Base-by-base conservation (phyloP, 2,329 filamentous ascomycete species). In the Neofusicoccum sp. region DNA sequence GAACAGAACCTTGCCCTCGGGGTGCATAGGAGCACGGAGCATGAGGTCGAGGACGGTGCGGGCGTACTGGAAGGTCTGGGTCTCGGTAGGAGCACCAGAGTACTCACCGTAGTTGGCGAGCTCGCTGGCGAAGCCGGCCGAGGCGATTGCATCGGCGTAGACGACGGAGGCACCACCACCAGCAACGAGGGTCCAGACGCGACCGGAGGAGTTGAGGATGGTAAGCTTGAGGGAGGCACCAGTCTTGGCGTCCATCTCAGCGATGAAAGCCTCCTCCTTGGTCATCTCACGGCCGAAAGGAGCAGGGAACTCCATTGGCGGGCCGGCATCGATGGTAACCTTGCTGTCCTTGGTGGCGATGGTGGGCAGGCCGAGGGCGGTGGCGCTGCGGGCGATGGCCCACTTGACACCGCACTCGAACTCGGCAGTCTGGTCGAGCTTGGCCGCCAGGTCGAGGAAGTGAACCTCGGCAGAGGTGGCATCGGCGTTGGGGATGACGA, bases 71-170 rank as follows among this genome's bases (percentile, higher is more conserved):
- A 92, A 99, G 66, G 95, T 98, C 83, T 99, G 95, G 49, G 93
- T 96, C 88, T 99, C 95, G 66, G 93, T 98, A 70, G 95, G 95
- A 68, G 95, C 95, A 83, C 95, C 95, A 68, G 95, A 98, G 89
- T 99, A 99, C 83, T 99, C 95, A 79, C 95, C 95, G 78, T 99
- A 99, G 89, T 99, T 99, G 83, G 95, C 95, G 61, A 99, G 88
- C 81, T 99, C 93, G 73, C 92, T 89, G 67, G 96, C 93, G 78
- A 96, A 98, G 69, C 95, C 95, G 74, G 92, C 88, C 66, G 93
- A 97, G 71, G 95, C 95, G 80, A 99, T 99, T 80, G 95, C 95
- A 78, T 99, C 95, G 68, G 95, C 95, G 80, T 99, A 99, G 70
- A 99, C 95, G 74, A 99, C 95, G 56, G 95, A 99, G 67, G 95